Base-by-base conservation (phyloP, 1,139 yeast genomes). In the Lodderomyces elongisporus region DNA sequence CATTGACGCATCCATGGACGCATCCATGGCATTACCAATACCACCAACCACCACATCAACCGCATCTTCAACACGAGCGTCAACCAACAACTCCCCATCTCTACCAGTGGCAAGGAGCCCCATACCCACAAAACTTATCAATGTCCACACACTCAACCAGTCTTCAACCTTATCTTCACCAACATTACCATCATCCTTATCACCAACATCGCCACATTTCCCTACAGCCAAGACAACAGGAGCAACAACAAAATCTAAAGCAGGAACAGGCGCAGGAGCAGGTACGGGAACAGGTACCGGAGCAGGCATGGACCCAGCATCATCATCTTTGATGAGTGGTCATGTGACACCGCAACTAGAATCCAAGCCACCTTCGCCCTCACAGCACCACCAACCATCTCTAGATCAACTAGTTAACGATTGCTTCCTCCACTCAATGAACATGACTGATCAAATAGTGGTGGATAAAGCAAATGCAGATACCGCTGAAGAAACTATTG, bases 391-490 rank as follows among this genome's bases (percentile, higher is more conserved):
- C 14, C 26, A 34, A 5, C 56, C 57, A 3, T 21, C 48, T 3
- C 38, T 58, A n/a, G 60, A 56, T 33, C 56, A 53, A 27, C 41
- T 58, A 16, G 44, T 57, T 4, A 49, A 52, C 38, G 59, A 56
- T 34, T 49, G 58, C 23, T 58, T 54, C 36, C 40, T 51, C 14
- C 33, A 47, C 29, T 44, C 58, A 2, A 45, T 55, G 9, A 41
- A 47, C 28, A 46, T n/a, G n/a, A n/a, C n/a, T n/a, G n/a, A n/a
- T n/a, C n/a, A 47, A 33, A 36, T 56, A 10, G 22, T 8, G 7
- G 7, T 20, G 10, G 22, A 20, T n/a, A 7, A 9, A n/a, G 14
- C 6, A 6, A 24, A 24, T 24, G 14, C 6, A 10, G 14, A 24
- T 6, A 7, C 6, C 10, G 12, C 6, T n/a, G 26, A n/a, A 6